Evolutionary conservation across 208 protist genomes (phyloP).

Genomic region (Endotrypanum monterogeii): DNA sequence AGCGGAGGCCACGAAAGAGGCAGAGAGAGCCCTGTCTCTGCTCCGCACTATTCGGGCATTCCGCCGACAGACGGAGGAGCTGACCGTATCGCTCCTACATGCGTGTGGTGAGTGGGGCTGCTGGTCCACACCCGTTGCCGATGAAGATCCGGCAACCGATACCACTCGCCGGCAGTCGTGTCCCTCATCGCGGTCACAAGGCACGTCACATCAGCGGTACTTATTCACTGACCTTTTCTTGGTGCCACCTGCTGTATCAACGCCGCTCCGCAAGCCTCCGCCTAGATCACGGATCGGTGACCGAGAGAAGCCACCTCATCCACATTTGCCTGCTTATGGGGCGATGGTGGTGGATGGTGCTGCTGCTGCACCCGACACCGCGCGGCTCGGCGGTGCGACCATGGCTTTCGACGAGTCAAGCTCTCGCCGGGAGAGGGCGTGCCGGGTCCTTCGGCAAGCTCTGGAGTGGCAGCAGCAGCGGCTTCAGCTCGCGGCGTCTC

Average conservation of each 20-base stretch:
- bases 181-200: background rate
- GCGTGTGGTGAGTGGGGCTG: conserved; percentile 55
- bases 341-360: background rate
- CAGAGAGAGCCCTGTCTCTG: conserved; percentile 37
- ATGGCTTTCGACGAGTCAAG: background rate
- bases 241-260: background rate
- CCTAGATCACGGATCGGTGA: background rate
- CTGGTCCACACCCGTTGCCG: conserved; percentile 22
- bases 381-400: background rate
- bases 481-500: background rate
- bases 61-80: conserved; percentile 59
- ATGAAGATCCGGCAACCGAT: background rate
- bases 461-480: background rate
- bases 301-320: background rate
- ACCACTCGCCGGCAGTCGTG: background rate
- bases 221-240: background rate
- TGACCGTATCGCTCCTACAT: conserved; percentile 51
- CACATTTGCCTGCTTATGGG: background rate
- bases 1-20: conserved; percentile 20
- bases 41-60: conserved; percentile 46
- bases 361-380: background rate
- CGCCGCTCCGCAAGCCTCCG: background rate
- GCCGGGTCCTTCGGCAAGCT: conserved; percentile 5
- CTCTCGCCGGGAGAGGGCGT: conserved; percentile 6
- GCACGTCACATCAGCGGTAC: background rate